Evolutionary conservation across 306 rosid genomes (phyloP).

Genomic region (Dryas drummondii): DNA sequence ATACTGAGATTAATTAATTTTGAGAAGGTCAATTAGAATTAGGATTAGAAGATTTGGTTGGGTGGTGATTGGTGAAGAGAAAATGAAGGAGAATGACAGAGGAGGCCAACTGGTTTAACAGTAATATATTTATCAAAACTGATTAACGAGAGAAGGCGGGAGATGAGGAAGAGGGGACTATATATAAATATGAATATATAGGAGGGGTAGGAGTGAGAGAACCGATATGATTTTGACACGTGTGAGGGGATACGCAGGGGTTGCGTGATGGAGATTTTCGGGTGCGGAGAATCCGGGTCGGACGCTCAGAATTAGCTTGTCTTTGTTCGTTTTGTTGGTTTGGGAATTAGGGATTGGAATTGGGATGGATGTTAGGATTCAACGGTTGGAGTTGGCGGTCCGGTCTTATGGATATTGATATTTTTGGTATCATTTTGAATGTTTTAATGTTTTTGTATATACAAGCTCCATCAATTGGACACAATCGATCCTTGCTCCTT

Average conservation of each 20-base stretch:
- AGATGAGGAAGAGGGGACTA: constrained; percentile 18
- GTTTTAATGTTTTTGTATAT: too few species aligned
- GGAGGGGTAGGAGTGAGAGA: background rate
- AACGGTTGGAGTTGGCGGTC: constrained; percentile 9
- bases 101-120: constrained; percentile 13
- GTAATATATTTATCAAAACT: background rate
- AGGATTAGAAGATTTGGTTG: background rate
- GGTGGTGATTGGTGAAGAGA: background rate
- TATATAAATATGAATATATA: constrained; percentile 25
- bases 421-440: background rate
- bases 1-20: too few species aligned
- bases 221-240: constrained; percentile 36
- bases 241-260: constrained; percentile 13
- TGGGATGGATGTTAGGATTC: constrained; percentile 23
- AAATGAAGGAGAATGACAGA: background rate
- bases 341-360: background rate
- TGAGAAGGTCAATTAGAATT: background rate
- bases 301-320: background rate
- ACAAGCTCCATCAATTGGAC: too few species aligned
- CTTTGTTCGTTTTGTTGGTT: background rate
- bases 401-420: constrained; percentile 8
- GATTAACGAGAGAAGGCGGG: constrained; percentile 32
- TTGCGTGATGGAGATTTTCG: background rate
- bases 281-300: constrained; percentile 14
- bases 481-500: too few species aligned